These are phyloP conservation scores for Moesziomyces sp. DNA, from an alignment of 1,284 basidiomycete genomes.

Conservation along the genomic window DNA sequence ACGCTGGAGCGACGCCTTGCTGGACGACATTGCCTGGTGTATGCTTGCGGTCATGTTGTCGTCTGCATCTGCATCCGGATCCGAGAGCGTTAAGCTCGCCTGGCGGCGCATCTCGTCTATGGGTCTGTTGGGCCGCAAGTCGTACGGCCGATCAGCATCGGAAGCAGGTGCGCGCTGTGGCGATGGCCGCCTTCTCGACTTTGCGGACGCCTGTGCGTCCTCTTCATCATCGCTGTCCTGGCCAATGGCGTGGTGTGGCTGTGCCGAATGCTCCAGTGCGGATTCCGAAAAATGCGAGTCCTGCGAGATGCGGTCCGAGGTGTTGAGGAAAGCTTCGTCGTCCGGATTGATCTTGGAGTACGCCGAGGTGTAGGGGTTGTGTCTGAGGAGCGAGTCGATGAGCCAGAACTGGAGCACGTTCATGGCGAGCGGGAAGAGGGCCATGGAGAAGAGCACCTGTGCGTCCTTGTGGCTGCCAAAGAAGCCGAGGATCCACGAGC, in stretches of 20 bases:
- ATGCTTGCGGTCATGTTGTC: slow-evolving; percentile 7
- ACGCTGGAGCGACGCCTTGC: slow-evolving; percentile 19
- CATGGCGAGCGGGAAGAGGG: slow-evolving; percentile 91
- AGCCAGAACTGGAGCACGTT: slow-evolving; percentile 70
- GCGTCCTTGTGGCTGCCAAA: slow-evolving; percentile 72
- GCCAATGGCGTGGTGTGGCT: slow-evolving; percentile 16
- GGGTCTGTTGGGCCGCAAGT: slow-evolving; percentile 24
- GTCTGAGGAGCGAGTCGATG: slow-evolving; percentile 63
- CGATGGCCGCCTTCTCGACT: slow-evolving; percentile 19
- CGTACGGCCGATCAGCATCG: slow-evolving; percentile 27
- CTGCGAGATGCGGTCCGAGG: slow-evolving; percentile 30
- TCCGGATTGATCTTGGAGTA: slow-evolving; percentile 48
- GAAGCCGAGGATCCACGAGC: slow-evolving; percentile 85
- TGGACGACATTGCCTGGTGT: slow-evolving; percentile 9
- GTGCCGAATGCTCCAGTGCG: not conserved
- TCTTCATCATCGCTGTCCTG: slow-evolving; percentile 22
- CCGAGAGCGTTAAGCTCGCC: slow-evolving; percentile 32
- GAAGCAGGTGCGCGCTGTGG: slow-evolving; percentile 4
- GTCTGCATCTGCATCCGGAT: slow-evolving; percentile 18
- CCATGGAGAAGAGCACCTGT: slow-evolving; percentile 76
- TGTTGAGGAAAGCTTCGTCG: slow-evolving; percentile 34
- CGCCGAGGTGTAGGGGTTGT: slow-evolving; percentile 55
- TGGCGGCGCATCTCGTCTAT: slow-evolving; percentile 36
- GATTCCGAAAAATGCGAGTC: slow-evolving; percentile 28
- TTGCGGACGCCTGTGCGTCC: slow-evolving; percentile 13